These are phyloP conservation scores for Diaporthe nobilis DNA, from an alignment of 2,329 filamentous ascomycete genomes.

Conservation along the genomic window DNA sequence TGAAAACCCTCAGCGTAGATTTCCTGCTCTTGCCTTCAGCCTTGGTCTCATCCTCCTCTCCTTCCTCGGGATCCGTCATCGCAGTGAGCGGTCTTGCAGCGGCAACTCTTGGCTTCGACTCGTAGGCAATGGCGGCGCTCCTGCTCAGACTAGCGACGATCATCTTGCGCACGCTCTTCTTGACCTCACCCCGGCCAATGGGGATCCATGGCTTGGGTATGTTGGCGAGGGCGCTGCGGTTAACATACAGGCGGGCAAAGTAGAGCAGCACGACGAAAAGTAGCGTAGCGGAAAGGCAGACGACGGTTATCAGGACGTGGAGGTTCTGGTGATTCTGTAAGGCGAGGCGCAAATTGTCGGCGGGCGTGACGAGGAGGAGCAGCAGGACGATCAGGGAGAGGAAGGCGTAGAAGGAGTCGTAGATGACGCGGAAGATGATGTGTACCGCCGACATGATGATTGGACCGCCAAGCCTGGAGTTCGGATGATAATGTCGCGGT, in stretches of 20 bases:
- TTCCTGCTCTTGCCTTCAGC: slow-evolving; percentile 39
- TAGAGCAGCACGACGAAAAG: slow-evolving; percentile 83
- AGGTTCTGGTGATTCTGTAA: slow-evolving; percentile 75
- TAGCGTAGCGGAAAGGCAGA: slow-evolving; percentile 81
- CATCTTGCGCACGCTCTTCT: slow-evolving; percentile 80
- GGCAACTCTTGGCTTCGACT: slow-evolving; percentile 76
- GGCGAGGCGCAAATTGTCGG: slow-evolving; percentile 85
- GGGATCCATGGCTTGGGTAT: slow-evolving; percentile 93
- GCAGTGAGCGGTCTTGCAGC: slow-evolving; percentile 45
- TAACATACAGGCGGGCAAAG: slow-evolving; percentile 87
- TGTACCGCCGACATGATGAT: slow-evolving; percentile 47
- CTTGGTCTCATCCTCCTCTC: slow-evolving; percentile 12
- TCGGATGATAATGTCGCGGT: background rate
- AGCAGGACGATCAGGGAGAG: slow-evolving; percentile 80
- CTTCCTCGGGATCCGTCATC: slow-evolving; percentile 39
- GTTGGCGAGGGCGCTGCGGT: slow-evolving; percentile 80
- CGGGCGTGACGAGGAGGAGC: slow-evolving; percentile 84
- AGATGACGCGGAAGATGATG: slow-evolving; percentile 83
- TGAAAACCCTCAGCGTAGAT: slow-evolving; percentile 45
- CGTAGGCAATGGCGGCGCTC: slow-evolving; percentile 86
- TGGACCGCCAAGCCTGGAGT: background rate
- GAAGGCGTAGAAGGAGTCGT: slow-evolving; percentile 82
- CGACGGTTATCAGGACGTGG: slow-evolving; percentile 86
- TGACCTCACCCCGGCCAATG: slow-evolving; percentile 86
- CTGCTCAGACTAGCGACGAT: slow-evolving; percentile 80